Evolutionary conservation across 2,329 filamentous ascomycete species (phyloP).

Genomic region (Arthrobotrys pseudoclavata): DNA sequence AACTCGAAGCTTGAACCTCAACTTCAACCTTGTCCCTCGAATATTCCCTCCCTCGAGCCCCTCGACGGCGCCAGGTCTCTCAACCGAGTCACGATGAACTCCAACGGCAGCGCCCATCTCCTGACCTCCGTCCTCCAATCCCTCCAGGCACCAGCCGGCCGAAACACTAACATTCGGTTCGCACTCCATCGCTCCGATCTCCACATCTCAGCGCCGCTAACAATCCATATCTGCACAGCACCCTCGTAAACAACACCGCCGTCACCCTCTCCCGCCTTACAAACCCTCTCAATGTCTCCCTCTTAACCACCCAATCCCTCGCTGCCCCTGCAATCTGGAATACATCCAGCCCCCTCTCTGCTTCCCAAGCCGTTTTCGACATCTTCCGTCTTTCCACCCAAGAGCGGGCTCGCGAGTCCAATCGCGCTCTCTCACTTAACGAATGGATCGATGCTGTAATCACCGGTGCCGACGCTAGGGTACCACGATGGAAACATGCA

Average conservation of each 20-base stretch:
- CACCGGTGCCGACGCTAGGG: conserved; percentile 73
- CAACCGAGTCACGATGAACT: conserved; percentile 35
- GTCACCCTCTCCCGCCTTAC: conserved; percentile 78
- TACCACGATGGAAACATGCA: conserved; percentile 84
- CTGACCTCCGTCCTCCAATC: conserved; percentile 51
- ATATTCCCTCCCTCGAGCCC: neutral
- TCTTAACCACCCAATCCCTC: conserved; percentile 80
- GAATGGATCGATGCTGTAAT: conserved; percentile 73
- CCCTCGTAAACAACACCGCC: conserved; percentile 68
- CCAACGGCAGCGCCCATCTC: conserved; percentile 54
- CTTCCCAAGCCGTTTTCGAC: conserved; percentile 76
- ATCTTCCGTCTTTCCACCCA: conserved; percentile 78
- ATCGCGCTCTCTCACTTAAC: conserved; percentile 68
- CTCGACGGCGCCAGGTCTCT: conserved; percentile 15
- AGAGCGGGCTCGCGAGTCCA: conserved; percentile 69
- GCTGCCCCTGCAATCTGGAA: conserved; percentile 80
- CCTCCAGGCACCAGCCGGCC: conserved; percentile 51
- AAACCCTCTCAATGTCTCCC: conserved; percentile 80
- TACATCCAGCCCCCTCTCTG: conserved; percentile 73
- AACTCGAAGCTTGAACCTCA: neutral
- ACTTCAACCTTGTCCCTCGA: neutral
- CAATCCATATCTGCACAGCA: conserved; percentile 26
- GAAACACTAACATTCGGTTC: conserved; percentile 56
- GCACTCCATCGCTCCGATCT: conserved; percentile 11
- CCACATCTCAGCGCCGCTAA: conserved; percentile 13